Conservation (phyloP, 2,329 filamentous ascomycete genomes). For the Exophiala viscosa region DNA sequence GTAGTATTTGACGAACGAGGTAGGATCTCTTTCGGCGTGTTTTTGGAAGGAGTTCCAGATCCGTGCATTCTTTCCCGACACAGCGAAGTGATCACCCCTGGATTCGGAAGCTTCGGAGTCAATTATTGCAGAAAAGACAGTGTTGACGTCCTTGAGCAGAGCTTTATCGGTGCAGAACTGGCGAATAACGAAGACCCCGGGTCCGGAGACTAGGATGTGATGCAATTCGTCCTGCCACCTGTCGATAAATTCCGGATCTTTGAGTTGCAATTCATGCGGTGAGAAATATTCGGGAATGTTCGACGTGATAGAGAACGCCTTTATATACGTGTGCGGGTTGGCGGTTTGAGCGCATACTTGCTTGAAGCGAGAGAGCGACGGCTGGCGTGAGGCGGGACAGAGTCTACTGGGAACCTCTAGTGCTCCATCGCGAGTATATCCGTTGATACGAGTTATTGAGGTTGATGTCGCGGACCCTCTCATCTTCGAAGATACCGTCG, state of each 20-base stretch:
- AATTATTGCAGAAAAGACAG: slow-evolving; percentile 50
- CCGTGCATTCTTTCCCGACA: slow-evolving; percentile 53
- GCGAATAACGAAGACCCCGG: slow-evolving; percentile 58
- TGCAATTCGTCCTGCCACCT: slow-evolving; percentile 60
- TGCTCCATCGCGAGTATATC: background rate
- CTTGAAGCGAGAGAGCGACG: slow-evolving; percentile 45
- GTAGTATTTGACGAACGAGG: slow-evolving; percentile 56
- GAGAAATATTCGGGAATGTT: slow-evolving; percentile 55
- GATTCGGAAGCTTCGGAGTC: slow-evolving; percentile 37
- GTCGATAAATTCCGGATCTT: slow-evolving; percentile 20
- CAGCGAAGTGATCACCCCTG: slow-evolving; percentile 59
- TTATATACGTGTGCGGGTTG: slow-evolving; percentile 43
- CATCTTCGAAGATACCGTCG: background rate
- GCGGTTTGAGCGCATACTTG: slow-evolving; percentile 43
- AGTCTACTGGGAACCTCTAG: slow-evolving; percentile 8
- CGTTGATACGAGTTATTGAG: background rate
- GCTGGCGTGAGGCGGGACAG: slow-evolving; percentile 28
- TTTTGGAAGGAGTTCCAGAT: slow-evolving; percentile 67
- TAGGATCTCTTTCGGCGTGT: slow-evolving; percentile 51
- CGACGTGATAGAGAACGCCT: slow-evolving; percentile 43
- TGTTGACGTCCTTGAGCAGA: slow-evolving; percentile 48
- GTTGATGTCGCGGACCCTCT: background rate
- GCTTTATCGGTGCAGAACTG: slow-evolving; percentile 45
- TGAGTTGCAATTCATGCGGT: no score
- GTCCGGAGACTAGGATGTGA: slow-evolving; percentile 53